These are phyloP conservation scores for Trichoderma atroviride DNA, from an alignment of 2,329 filamentous ascomycete species.

Conservation along the genomic window DNA sequence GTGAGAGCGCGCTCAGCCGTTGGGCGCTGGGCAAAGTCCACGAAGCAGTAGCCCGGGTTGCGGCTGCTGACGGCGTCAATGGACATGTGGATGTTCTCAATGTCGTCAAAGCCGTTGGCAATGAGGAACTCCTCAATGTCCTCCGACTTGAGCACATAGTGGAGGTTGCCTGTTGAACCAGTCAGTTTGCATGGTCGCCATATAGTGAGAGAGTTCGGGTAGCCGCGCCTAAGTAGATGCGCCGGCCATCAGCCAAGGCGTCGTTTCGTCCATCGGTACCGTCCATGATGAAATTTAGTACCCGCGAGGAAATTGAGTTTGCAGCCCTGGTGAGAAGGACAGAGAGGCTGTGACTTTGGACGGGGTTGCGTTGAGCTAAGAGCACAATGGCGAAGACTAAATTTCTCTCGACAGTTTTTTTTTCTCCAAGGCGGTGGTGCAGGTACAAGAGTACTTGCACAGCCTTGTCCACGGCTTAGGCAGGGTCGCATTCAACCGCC, in stretches of 20 bases:
- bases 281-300: slow-evolving; percentile 11
- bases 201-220: neutral
- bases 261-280: slow-evolving; percentile 23
- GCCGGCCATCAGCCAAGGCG: slow-evolving; percentile 37
- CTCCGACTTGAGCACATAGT: slow-evolving; percentile 53
- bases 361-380: slow-evolving; percentile 19
- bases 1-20: slow-evolving; percentile 57
- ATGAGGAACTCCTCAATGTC: slow-evolving; percentile 64
- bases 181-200: slow-evolving; percentile 15
- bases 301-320: slow-evolving; percentile 5
- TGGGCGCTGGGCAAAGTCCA: slow-evolving; percentile 63
- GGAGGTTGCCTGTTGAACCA: slow-evolving; percentile 52
- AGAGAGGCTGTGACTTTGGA: slow-evolving; percentile 6
- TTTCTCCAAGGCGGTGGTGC: slow-evolving; percentile 10
- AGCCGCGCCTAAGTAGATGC: slow-evolving; percentile 60
- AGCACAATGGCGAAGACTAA: slow-evolving; percentile 13
- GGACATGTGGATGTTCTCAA: slow-evolving; percentile 66
- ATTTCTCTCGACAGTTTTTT: slow-evolving; percentile 14
- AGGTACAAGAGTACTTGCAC: slow-evolving; percentile 24
- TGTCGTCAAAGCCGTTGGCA: slow-evolving; percentile 42
- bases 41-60: slow-evolving; percentile 76
- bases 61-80: slow-evolving; percentile 68
- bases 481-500: neutral
- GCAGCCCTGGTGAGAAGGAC: neutral
- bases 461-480: slow-evolving; percentile 2